Conservation (phyloP, 1,284 basidiomycete species). For the Violaceomyces palustris region DNA sequence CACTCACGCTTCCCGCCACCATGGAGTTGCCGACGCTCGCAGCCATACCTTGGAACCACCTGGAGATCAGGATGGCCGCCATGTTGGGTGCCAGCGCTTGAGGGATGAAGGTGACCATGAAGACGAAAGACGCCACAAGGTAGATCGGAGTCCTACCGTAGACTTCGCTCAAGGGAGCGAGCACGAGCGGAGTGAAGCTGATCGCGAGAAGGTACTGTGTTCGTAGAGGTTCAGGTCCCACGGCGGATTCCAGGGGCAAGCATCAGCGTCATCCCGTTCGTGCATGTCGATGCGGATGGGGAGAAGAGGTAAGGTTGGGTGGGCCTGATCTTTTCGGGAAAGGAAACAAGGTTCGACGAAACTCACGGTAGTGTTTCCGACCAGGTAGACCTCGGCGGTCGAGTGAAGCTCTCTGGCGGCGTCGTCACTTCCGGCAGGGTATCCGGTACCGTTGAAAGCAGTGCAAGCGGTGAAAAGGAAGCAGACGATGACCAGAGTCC, state of each 20-base stretch:
- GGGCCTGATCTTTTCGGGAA: background rate
- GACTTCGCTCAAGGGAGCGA: slow-evolving; percentile 36
- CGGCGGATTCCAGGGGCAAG: too few species aligned
- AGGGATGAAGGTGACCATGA: slow-evolving; percentile 39
- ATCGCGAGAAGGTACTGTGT: slow-evolving; percentile 26
- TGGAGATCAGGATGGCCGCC: slow-evolving; percentile 41
- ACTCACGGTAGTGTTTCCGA: slow-evolving; percentile 23
- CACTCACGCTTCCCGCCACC: slow-evolving; percentile 47
- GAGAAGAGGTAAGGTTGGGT: too few species aligned
- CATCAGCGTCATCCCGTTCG: too few species aligned
- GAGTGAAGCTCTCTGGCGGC: slow-evolving; percentile 13
- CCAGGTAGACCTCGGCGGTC: slow-evolving; percentile 19
- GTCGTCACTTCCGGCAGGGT: slow-evolving; percentile 12
- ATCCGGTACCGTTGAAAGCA: slow-evolving; percentile 37
- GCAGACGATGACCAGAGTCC: slow-evolving; percentile 18
- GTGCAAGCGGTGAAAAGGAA: slow-evolving; percentile 37
- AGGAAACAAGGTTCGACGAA: background rate
- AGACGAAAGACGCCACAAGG: slow-evolving; percentile 14
- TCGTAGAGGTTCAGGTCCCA: too few species aligned
- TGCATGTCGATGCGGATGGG: too few species aligned
- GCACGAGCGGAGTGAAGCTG: slow-evolving; percentile 30
- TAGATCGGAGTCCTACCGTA: slow-evolving; percentile 35
- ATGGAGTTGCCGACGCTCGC: slow-evolving; percentile 50
- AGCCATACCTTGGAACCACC: slow-evolving; percentile 51
- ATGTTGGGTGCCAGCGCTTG: slow-evolving; percentile 44